phyloP scores from a whole-genome alignment of 371 early-diverging fungal species.

The Polyrhizophydium stewartii region DNA sequence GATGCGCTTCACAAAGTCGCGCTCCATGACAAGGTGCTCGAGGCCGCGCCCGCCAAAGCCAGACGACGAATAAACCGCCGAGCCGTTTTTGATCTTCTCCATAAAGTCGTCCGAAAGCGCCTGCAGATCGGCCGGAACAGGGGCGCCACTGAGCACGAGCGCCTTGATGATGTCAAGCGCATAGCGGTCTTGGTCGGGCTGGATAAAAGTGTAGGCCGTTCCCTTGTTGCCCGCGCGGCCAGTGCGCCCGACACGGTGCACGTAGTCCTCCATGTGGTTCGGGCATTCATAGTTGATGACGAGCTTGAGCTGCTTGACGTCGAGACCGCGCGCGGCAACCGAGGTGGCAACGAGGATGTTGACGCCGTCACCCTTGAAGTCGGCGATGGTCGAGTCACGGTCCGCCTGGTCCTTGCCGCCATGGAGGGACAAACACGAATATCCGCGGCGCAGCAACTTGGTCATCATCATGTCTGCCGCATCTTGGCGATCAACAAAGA shows the following conservation, averaged over 20 bases:
- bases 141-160: constrained; percentile 67
- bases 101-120: constrained; percentile 59
- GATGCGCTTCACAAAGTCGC: constrained; percentile 82
- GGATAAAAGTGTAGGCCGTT: constrained; percentile 92
- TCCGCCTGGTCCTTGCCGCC: constrained; percentile 98
- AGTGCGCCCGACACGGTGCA: constrained; percentile 98
- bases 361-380: constrained; percentile 86
- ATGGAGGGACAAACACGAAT: constrained; percentile 89
- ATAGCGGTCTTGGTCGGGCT: constrained; percentile 88
- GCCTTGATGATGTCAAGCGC: constrained; percentile 94
- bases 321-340: constrained; percentile 99
- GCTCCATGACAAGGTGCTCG: constrained; percentile 89
- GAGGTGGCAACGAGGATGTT: constrained; percentile 96
- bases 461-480: constrained; percentile 86
- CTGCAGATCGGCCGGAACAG: constrained; percentile 74
- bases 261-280: constrained; percentile 97
- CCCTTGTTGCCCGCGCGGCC: constrained; percentile 96
- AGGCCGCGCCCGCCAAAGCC: constrained; percentile 98
- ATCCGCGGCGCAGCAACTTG: constrained; percentile 81
- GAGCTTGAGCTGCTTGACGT: constrained; percentile 93
- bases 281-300: constrained; percentile 99
- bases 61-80: constrained; percentile 38
- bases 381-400: constrained; percentile 86
- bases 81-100: constrained; percentile 65
- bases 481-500: constrained; percentile 96